A percentile compares a stretch with the other conserved stretches of the same genome.
phyloP scores from a whole-genome alignment of 148 eudicot species.

The Silene conica region DNA sequence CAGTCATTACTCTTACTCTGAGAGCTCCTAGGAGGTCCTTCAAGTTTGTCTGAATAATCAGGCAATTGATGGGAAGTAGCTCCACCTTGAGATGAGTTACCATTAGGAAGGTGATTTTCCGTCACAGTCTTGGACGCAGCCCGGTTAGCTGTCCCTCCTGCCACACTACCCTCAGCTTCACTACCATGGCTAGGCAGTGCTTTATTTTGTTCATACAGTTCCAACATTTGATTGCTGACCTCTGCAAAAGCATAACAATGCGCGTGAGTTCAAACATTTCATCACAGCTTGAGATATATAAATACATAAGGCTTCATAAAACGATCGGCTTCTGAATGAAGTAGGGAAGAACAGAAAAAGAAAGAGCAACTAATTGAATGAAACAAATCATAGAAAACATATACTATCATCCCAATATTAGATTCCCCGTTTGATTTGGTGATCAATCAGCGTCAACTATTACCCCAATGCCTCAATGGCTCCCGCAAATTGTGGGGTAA shows the following conservation, averaged over 20 bases:
- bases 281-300: background rate
- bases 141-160: slow-evolving; percentile 36
- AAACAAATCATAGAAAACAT: slow-evolving; percentile 12
- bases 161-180: slow-evolving; percentile 79
- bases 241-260: slow-evolving; percentile 44
- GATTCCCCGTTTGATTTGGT: background rate
- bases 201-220: slow-evolving; percentile 86
- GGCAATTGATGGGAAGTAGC: slow-evolving; percentile 35
- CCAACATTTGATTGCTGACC: slow-evolving; percentile 98
- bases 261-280: background rate
- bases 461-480: too few species aligned
- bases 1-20: slow-evolving; percentile 48
- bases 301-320: slow-evolving; percentile 2
- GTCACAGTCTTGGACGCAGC: slow-evolving; percentile 40
- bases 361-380: background rate
- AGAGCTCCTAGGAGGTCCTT: slow-evolving; percentile 38
- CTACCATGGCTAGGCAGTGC: slow-evolving; percentile 65
- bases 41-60: slow-evolving; percentile 41
- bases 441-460: background rate
- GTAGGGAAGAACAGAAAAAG: background rate
- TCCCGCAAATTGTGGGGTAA: too few species aligned
- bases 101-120: slow-evolving; percentile 46
- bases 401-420: background rate
- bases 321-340: background rate
- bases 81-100: slow-evolving; percentile 42